phyloP scores from a whole-genome alignment of 1,284 basidiomycete genomes.

The Coniferiporia weirii region DNA sequence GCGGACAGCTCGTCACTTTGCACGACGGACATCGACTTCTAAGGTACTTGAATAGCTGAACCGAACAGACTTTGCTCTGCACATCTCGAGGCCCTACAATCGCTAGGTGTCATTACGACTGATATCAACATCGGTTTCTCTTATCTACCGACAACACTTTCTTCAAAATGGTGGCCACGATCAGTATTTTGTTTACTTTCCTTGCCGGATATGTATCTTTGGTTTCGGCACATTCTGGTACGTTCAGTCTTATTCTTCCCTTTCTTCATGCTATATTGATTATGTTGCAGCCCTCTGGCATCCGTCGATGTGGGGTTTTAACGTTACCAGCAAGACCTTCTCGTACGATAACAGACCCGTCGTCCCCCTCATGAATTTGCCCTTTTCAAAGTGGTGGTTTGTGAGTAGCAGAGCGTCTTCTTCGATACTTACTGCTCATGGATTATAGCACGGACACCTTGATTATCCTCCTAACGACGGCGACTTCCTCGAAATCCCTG shows the following conservation, averaged over 20 bases:
- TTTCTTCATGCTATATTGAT: background rate
- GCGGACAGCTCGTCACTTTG: background rate
- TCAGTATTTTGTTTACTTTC: background rate
- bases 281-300: conserved; percentile 26
- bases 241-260: conserved; percentile 8
- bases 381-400: conserved; percentile 70
- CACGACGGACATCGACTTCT: background rate
- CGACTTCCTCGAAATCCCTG: conserved; percentile 55
- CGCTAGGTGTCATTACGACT: background rate
- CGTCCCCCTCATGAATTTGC: conserved; percentile 45
- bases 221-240: conserved; percentile 6
- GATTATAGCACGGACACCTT: conserved; percentile 45
- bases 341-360: conserved; percentile 53
- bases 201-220: background rate
- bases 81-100: background rate
- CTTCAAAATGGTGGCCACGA: background rate
- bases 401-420: conserved; percentile 9
- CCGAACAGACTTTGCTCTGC: background rate
- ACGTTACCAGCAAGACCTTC: conserved; percentile 46
- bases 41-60: background rate
- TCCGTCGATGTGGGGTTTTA: conserved; percentile 46
- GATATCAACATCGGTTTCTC: background rate
- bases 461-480: conserved; percentile 48
- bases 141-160: background rate
- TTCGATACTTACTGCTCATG: conserved; percentile 9